phyloP scores from a whole-genome alignment of 495 filamentous ascomycete species.

The Trypethelium eluteriae region DNA sequence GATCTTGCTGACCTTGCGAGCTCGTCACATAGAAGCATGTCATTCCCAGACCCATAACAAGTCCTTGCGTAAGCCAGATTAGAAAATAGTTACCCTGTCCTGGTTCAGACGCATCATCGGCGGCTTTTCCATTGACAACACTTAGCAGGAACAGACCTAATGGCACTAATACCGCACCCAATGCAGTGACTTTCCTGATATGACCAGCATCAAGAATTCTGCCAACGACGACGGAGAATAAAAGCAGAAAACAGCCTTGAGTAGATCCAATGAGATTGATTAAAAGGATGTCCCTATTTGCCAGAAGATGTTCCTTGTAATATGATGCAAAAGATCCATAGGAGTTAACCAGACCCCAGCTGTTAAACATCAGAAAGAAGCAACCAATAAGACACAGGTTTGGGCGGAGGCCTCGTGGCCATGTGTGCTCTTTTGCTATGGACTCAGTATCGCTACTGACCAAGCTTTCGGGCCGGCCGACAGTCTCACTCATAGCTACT shows the following conservation, averaged over 20 bases:
- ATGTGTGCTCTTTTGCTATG: constrained; percentile 25
- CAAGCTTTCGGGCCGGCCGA: neutral
- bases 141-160: constrained; percentile 36
- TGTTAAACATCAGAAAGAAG: constrained; percentile 42
- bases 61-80: constrained; percentile 37
- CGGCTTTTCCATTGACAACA: constrained; percentile 24
- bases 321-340: constrained; percentile 39
- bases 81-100: constrained; percentile 30
- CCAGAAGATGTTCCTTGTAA: constrained; percentile 35
- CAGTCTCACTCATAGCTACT: constrained; percentile 2
- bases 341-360: constrained; percentile 37
- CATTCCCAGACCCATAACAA: constrained; percentile 40
- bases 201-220: constrained; percentile 39
- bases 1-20: constrained; percentile 32
- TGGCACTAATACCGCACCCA: constrained; percentile 31
- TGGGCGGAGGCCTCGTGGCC: constrained; percentile 36
- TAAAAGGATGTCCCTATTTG: constrained; percentile 24
- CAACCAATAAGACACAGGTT: constrained; percentile 36
- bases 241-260: constrained; percentile 34
- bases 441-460: neutral
- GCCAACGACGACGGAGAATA: constrained; percentile 35
- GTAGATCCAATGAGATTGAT: constrained; percentile 39
- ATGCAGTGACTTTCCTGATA: constrained; percentile 26
- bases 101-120: neutral
- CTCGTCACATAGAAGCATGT: constrained; percentile 41